Base-by-base conservation (phyloP, 2,329 filamentous ascomycete genomes). In the Talaromyces sp. region DNA sequence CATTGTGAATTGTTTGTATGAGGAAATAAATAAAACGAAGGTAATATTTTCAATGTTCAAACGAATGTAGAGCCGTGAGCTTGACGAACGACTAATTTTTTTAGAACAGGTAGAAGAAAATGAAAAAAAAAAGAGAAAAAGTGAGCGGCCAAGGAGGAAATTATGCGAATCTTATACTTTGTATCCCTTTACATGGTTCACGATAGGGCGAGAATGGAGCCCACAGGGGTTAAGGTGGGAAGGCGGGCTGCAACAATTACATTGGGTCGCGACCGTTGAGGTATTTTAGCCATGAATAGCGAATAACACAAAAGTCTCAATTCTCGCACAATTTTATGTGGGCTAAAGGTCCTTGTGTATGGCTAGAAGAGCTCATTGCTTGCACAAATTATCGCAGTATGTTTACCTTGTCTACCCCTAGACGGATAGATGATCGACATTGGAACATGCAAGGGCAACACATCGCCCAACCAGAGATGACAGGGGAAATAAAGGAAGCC, bases 1-100 rank as follows among this genome's bases (percentile, higher is more conserved):
- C 70, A 72, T 72, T 55, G 27, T 65, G 55, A 36, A 53, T 51
- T 20, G 30, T 35, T 9, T 27, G 20, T 57, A 30, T 44, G n/a
- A 19, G 41, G 13, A 43, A 55, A 52, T 22, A 49, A 19, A 10
- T 32, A 32, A 54, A 55, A 17, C 11, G 30, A 47, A 46, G 22
- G 54, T 53, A 53, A 48, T 52, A 58, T 48, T 24, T 27, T n/a
- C 22, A 50, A 39, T 30, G 30, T 16, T 16, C 13, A 53, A 61
- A 55, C 5, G 58, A 61, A 47, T 52, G 57, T 37, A 51, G 22
- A 30, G 41, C 46, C 13, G 29, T 47, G 24, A 43, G 42, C 17
- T 35, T 29, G n/a, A 33, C n/a, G n/a, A n/a, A n/a, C n/a, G n/a
- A n/a, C n/a, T n/a, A n/a, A n/a, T n/a, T n/a, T n/a, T n/a, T n/a